A percentile compares a stretch with the other conserved stretches of the same genome.
phyloP scores from a whole-genome alignment of 176 grass and related monocot species.

The Oryza meridionalis region DNA sequence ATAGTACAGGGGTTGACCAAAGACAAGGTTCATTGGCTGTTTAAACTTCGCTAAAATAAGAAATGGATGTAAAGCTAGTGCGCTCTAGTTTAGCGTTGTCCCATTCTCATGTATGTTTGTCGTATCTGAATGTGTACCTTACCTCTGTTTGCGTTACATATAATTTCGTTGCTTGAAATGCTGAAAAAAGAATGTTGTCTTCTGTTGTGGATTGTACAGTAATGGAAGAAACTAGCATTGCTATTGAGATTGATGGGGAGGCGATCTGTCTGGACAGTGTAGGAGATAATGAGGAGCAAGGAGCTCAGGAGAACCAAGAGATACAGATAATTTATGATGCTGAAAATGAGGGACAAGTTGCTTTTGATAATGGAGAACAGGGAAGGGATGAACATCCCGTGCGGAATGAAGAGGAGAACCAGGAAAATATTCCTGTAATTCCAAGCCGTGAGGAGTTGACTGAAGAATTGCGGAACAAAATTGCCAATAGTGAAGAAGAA shows the following conservation, averaged over 20 bases:
- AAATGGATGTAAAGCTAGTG: background rate
- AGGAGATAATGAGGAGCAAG: conserved; percentile 50
- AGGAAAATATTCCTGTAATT: conserved; percentile 46
- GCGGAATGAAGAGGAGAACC: conserved; percentile 44
- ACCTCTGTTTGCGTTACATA: background rate
- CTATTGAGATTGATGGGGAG: conserved; percentile 79
- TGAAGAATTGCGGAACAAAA: conserved; percentile 67
- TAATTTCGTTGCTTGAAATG: background rate
- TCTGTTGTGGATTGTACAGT: conserved; percentile 41
- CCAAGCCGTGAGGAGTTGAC: conserved; percentile 66
- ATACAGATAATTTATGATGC: conserved; percentile 46
- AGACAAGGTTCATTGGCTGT: background rate
- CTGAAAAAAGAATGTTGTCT: conserved; percentile 1
- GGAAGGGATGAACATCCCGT: conserved; percentile 30
- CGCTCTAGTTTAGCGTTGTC: background rate
- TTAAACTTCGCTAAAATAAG: background rate
- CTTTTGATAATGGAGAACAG: conserved; percentile 44
- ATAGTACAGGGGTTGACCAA: background rate
- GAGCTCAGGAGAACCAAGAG: conserved; percentile 46
- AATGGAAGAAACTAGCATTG: conserved; percentile 66
- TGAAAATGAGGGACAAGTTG: conserved; percentile 42
- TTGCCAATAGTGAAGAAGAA: conserved; percentile 80
- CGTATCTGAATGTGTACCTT: background rate
- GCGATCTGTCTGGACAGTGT: conserved; percentile 62
- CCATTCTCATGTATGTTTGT: background rate